Percentiles rank a stretch among this genome's conserved stretches.
Conservation (phyloP, 352 stramenopile species). For the Phytophthora litchii region DNA sequence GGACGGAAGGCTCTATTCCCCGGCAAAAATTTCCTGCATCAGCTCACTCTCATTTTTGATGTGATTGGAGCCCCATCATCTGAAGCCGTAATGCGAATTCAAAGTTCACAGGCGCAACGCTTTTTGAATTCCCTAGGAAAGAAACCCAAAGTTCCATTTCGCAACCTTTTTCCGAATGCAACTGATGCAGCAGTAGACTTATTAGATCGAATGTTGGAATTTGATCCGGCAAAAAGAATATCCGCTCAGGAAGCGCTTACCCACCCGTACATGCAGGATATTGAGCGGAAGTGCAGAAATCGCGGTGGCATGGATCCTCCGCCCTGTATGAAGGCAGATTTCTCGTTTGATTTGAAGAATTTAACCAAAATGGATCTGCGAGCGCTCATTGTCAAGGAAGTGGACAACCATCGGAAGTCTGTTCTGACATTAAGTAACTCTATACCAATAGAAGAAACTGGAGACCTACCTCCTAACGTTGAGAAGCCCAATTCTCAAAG, state of each 20-base stretch:
- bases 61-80: constrained; percentile 65
- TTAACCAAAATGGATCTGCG: constrained; percentile 71
- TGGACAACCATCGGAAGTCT: constrained; percentile 57
- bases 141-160: constrained; percentile 60
- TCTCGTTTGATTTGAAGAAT: constrained; percentile 80
- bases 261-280: constrained; percentile 75
- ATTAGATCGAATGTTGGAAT: constrained; percentile 66
- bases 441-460: neutral
- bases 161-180: constrained; percentile 56
- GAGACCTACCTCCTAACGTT: neutral
- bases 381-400: constrained; percentile 73
- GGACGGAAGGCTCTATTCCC: constrained; percentile 76
- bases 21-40: constrained; percentile 83
- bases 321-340: constrained; percentile 49
- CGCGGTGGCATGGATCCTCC: constrained; percentile 39
- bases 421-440: constrained; percentile 2
- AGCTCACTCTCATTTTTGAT: constrained; percentile 82
- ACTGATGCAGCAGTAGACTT: constrained; percentile 64
- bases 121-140: constrained; percentile 72
- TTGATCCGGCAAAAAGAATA: constrained; percentile 63
- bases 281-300: constrained; percentile 69
- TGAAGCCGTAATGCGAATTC: constrained; percentile 56
- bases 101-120: constrained; percentile 73
- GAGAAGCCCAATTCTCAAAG: constrained; percentile 13
- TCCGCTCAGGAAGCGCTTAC: constrained; percentile 62